Conservation (phyloP, 495 filamentous ascomycete genomes). For the Aspergillus heteromorphus region DNA sequence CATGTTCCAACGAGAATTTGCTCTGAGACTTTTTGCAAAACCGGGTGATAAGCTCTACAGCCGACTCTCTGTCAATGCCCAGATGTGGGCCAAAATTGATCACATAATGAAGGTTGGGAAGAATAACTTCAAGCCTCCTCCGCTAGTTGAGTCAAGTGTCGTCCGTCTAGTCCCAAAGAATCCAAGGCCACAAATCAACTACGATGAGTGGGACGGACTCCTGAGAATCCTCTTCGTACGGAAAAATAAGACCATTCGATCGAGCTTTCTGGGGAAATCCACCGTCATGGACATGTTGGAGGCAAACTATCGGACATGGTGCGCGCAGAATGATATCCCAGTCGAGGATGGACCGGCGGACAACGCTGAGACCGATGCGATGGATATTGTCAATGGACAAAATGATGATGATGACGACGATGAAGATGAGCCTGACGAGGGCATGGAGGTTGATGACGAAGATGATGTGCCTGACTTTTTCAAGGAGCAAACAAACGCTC, state of each 20-base stretch:
- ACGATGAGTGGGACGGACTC: slow-evolving; percentile 92
- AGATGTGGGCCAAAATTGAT: slow-evolving; percentile 86
- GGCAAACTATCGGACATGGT: slow-evolving; percentile 83
- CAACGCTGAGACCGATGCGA: slow-evolving; percentile 31
- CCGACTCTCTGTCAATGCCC: slow-evolving; percentile 81
- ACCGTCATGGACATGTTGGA: slow-evolving; percentile 78
- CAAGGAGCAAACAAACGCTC: slow-evolving; percentile 55
- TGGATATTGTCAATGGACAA: slow-evolving; percentile 41
- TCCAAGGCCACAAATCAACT: slow-evolving; percentile 78
- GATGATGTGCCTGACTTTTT: slow-evolving; percentile 72
- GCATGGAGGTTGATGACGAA: slow-evolving; percentile 53
- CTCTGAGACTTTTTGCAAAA: slow-evolving; percentile 67
- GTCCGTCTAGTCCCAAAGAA: slow-evolving; percentile 71
- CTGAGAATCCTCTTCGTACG: slow-evolving; percentile 77
- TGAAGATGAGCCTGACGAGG: slow-evolving; percentile 39
- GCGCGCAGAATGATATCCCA: slow-evolving; percentile 71
- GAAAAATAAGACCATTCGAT: slow-evolving; percentile 71
- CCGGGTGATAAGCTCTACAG: slow-evolving; percentile 82
- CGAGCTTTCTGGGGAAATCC: slow-evolving; percentile 67
- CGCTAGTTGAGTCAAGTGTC: slow-evolving; percentile 83
- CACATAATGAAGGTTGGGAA: slow-evolving; percentile 90
- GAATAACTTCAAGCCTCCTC: slow-evolving; percentile 93
- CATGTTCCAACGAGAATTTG: slow-evolving; percentile 78
- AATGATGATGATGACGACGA: slow-evolving; percentile 28
- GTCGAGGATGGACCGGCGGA: slow-evolving; percentile 64